phyloP scores from a whole-genome alignment of 2,329 filamentous ascomycete species.

The Colletotrichum phormii region DNA sequence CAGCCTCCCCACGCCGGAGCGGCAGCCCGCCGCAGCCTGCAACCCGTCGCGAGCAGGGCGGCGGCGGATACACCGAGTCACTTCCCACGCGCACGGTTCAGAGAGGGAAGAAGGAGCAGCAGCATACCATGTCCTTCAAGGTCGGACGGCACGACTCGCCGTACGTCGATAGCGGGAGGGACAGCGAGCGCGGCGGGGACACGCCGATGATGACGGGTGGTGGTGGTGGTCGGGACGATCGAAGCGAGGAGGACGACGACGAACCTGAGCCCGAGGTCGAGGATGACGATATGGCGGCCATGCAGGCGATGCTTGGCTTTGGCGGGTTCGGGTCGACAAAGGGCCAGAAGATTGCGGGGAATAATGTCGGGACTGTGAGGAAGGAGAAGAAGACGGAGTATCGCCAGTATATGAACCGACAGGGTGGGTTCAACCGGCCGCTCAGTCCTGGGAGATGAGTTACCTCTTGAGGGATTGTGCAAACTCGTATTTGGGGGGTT shows the following conservation, averaged over 20 bases:
- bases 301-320: slow-evolving; percentile 93
- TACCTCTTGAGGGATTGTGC: too few relatives aligned
- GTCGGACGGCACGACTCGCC: slow-evolving; percentile 47
- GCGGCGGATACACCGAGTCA: slow-evolving; percentile 36
- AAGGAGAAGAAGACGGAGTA: slow-evolving; percentile 97
- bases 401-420: slow-evolving; percentile 94
- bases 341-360: slow-evolving; percentile 87
- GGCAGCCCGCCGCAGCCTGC: slow-evolving; percentile 38
- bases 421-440: slow-evolving; percentile 84
- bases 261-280: slow-evolving; percentile 63
- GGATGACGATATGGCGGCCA: slow-evolving; percentile 77
- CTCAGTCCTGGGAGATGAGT: slow-evolving; percentile 67
- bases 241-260: slow-evolving; percentile 37
- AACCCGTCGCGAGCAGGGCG: slow-evolving; percentile 24
- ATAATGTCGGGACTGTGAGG: slow-evolving; percentile 82
- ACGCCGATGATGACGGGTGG: slow-evolving; percentile 34
- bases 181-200: slow-evolving; percentile 37
- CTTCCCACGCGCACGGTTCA: slow-evolving; percentile 47
- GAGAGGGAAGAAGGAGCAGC: slow-evolving; percentile 41
- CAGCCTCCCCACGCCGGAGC: slow-evolving; percentile 48
- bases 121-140: slow-evolving; percentile 48
- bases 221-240: slow-evolving; percentile 27
- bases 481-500: neutral
- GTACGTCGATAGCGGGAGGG: slow-evolving; percentile 38
- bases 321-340: slow-evolving; percentile 88